phyloP scores from a whole-genome alignment of 768 basidiomycete species.

The Amyloporia xantha region DNA sequence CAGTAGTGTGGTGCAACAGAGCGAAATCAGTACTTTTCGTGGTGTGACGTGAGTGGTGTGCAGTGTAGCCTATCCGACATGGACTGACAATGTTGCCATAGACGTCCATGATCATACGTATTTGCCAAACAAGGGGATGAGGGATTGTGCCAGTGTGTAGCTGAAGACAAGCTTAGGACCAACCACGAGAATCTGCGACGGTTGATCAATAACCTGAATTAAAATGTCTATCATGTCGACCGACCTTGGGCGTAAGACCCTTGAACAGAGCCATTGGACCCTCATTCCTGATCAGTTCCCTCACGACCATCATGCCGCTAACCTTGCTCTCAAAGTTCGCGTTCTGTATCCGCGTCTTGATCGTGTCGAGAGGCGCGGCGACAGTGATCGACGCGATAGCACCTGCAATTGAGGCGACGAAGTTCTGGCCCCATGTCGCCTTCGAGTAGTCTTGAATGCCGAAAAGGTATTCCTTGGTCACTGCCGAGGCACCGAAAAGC shows the following conservation, averaged over 20 bases:
- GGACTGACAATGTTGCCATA: no score
- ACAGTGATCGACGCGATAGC: conserved; percentile 94
- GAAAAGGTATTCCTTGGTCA: conserved; percentile 90
- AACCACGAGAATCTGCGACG: conserved; percentile 80
- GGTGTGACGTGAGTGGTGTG: no score
- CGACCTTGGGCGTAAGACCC: conserved; percentile 92
- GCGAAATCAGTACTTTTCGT: background rate
- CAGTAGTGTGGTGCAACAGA: background rate
- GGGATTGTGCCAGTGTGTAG: conserved; percentile 92
- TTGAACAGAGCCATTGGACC: conserved; percentile 87
- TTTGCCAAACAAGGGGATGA: conserved; percentile 88
- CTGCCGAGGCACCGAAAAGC: conserved; percentile 96
- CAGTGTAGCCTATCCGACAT: no score
- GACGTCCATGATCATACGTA: no score
- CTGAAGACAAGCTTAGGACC: conserved; percentile 98
- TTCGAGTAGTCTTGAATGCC: conserved; percentile 84
- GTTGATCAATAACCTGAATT: no score
- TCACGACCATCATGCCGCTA: conserved; percentile 71
- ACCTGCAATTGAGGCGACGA: conserved; percentile 89
- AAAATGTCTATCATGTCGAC: no score
- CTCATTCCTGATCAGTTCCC: conserved; percentile 83
- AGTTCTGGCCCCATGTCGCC: conserved; percentile 98
- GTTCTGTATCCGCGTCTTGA: conserved; percentile 98
- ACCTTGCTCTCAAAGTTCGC: conserved; percentile 92
- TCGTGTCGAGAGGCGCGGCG: conserved; percentile 90